These are phyloP conservation scores for Blastocladiella emersonii DNA, from an alignment of 371 early-diverging fungal genomes.

Conservation along the genomic window DNA sequence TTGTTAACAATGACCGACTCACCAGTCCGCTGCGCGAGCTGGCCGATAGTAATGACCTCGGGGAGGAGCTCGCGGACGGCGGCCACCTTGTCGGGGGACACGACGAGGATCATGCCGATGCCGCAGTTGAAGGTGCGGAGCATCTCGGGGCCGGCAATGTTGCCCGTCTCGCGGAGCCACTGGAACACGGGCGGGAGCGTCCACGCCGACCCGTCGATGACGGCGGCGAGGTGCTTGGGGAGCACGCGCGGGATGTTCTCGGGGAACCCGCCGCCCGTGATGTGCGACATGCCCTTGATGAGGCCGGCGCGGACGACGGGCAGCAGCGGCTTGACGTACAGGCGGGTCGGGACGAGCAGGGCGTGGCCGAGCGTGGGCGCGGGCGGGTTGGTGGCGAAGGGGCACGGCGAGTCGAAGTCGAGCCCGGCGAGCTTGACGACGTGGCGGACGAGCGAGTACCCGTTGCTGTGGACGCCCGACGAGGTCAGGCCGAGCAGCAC, in stretches of 20 bases:
- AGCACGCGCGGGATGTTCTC: constrained; percentile 95
- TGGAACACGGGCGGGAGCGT: constrained; percentile 79
- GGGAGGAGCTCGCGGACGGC: too few species aligned
- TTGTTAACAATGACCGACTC: too few species aligned
- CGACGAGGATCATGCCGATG: constrained; percentile 90
- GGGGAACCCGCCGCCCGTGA: constrained; percentile 94
- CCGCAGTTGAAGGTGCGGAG: constrained; percentile 96
- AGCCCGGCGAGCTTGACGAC: constrained; percentile 49
- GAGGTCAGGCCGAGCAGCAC: constrained; percentile 79
- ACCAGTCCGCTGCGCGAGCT: too few species aligned
- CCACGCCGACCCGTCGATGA: constrained; percentile 66
- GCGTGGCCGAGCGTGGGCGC: constrained; percentile 52
- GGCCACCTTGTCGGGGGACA: constrained; percentile 42
- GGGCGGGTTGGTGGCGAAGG: constrained; percentile 46
- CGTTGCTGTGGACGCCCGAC: constrained; percentile 93
- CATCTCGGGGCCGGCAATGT: constrained; percentile 70
- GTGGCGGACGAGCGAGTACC: constrained; percentile 90
- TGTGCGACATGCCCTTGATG: constrained; percentile 92
- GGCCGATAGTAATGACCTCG: too few species aligned
- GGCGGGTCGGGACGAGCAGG: constrained; percentile 80
- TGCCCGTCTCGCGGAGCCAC: constrained; percentile 81
- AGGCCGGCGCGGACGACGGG: constrained; percentile 52
- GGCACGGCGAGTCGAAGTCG: constrained; percentile 60
- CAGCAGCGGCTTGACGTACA: constrained; percentile 82
- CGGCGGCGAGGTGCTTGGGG: constrained; percentile 56